phyloP scores from a whole-genome alignment of 192 early-diverging fungal genomes.

The Coemansia aciculifera region DNA sequence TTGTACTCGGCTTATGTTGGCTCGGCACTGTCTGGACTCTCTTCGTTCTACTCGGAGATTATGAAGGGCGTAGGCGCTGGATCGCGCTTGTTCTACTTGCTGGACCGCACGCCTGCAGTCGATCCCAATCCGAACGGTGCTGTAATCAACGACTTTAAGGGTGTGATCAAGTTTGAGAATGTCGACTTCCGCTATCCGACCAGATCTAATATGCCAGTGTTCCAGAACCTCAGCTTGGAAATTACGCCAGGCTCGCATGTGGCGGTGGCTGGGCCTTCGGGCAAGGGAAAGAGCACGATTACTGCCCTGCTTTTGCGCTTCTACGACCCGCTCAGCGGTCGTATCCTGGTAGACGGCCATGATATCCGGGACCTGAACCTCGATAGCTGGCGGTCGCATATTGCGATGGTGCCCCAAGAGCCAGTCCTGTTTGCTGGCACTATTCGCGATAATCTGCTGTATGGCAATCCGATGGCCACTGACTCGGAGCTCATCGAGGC shows the following conservation, averaged over 20 bases:
- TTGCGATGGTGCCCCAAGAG: constrained; percentile 74
- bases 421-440: constrained; percentile 68
- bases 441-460: constrained; percentile 72
- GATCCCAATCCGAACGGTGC: constrained; percentile 30
- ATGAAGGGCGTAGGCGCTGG: constrained; percentile 71
- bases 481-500: constrained; percentile 68
- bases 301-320: constrained; percentile 67
- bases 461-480: constrained; percentile 64
- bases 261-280: constrained; percentile 58
- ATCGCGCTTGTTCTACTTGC: constrained; percentile 60
- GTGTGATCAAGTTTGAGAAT: constrained; percentile 58
- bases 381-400: constrained; percentile 60
- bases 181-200: constrained; percentile 70
- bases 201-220: constrained; percentile 58
- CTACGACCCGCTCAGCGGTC: constrained; percentile 65
- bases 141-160: constrained; percentile 30
- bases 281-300: constrained; percentile 70
- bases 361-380: constrained; percentile 60
- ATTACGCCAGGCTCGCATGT: constrained; percentile 60
- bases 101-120: constrained; percentile 54
- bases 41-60: constrained; percentile 71
- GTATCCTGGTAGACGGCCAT: constrained; percentile 60
- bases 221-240: constrained; percentile 57
- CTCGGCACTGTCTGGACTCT: constrained; percentile 56
- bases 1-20: constrained; percentile 70